These are phyloP conservation scores for Phytophthora parvispora DNA, from an alignment of 352 stramenopile species.

Conservation along the genomic window DNA sequence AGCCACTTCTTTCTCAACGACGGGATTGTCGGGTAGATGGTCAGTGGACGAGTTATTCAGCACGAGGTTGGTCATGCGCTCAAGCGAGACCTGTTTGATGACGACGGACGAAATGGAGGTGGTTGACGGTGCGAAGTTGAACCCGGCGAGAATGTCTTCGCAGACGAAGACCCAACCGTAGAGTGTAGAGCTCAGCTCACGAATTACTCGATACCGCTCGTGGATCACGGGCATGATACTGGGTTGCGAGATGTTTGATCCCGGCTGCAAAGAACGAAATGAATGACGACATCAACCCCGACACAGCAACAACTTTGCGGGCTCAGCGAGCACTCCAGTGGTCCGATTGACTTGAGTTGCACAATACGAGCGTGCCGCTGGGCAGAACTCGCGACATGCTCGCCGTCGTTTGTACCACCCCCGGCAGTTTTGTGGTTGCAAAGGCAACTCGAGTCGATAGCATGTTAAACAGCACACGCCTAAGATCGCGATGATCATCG, in stretches of 20 bases:
- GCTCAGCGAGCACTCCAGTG: not conserved
- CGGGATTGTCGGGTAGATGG: conserved; percentile 47
- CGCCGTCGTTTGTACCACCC: not conserved
- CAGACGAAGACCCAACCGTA: not conserved
- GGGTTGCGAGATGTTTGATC: not conserved
- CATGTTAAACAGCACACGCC: not conserved
- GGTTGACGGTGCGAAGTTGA: not conserved
- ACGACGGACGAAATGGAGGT: conserved; percentile 25
- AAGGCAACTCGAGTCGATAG: not conserved
- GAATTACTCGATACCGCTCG: not conserved
- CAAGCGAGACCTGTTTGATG: conserved; percentile 60
- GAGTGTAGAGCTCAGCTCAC: not conserved
- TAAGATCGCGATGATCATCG: not conserved
- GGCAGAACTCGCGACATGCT: not conserved
- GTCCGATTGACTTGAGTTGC: not conserved
- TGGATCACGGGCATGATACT: conserved; percentile 25
- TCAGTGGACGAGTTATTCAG: conserved; percentile 17
- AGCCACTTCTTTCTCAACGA: conserved; percentile 47
- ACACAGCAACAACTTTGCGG: not conserved
- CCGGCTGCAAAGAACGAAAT: not conserved
- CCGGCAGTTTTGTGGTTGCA: not conserved
- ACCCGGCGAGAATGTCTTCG: not conserved
- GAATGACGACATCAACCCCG: too few species aligned
- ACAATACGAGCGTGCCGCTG: not conserved
- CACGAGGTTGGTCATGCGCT: conserved; percentile 31